phyloP scores from a whole-genome alignment of 495 filamentous ascomycete genomes.

The Penicillium waksmanii region DNA sequence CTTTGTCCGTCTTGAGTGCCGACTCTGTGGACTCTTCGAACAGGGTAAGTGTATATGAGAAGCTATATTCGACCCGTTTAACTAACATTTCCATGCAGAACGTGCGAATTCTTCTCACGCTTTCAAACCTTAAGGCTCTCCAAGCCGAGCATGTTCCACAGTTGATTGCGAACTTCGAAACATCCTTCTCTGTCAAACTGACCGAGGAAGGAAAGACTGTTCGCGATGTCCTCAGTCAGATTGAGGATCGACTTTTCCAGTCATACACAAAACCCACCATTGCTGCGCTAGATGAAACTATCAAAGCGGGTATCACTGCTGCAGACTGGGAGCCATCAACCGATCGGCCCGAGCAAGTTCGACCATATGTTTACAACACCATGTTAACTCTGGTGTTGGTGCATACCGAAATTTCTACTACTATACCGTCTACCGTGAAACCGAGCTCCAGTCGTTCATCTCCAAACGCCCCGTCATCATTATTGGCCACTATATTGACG shows the following conservation, averaged over 20 bases:
- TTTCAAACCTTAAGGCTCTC: constrained; percentile 84
- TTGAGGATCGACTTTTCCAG: constrained; percentile 85
- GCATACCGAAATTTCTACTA: constrained; percentile 90
- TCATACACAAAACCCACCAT: constrained; percentile 82
- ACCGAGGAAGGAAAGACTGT: constrained; percentile 90
- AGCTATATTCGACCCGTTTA: not conserved
- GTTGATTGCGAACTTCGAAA: constrained; percentile 85
- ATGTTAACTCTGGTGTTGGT: constrained; percentile 82
- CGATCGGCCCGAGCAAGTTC: constrained; percentile 71
- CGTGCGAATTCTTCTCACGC: constrained; percentile 87
- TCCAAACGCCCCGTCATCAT: constrained; percentile 51
- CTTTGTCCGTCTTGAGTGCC: constrained; percentile 42
- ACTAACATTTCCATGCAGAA: constrained; percentile 57
- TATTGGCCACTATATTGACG: constrained; percentile 75
- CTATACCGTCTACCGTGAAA: constrained; percentile 49
- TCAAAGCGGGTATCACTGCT: constrained; percentile 69
- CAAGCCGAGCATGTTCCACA: constrained; percentile 77
- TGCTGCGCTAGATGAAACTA: constrained; percentile 60
- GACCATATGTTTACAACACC: constrained; percentile 85
- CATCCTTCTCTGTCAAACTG: constrained; percentile 83
- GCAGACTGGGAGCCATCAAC: constrained; percentile 70
- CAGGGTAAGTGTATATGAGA: constrained; percentile 58
- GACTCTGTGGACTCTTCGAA: constrained; percentile 68
- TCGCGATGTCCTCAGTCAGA: constrained; percentile 83
- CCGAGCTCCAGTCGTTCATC: constrained; percentile 33